phyloP scores from a whole-genome alignment of 1,139 yeast genomes.

The Waltiozyma sp. region DNA sequence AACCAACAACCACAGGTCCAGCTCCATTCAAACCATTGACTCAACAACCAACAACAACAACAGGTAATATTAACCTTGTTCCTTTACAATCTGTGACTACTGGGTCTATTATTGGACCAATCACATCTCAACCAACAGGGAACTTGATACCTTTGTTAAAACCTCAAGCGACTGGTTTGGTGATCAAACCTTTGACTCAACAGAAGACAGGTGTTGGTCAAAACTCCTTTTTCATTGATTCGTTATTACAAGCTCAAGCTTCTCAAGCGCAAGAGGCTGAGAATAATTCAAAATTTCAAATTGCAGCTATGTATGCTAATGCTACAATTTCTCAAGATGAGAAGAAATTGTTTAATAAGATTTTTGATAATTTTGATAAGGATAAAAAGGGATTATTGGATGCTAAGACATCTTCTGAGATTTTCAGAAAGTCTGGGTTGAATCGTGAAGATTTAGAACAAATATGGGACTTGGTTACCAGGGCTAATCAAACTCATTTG shows the following conservation, averaged over 20 bases:
- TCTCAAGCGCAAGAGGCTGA: constrained; percentile 18
- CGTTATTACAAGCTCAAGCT: constrained; percentile 11
- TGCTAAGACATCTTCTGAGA: constrained; percentile 75
- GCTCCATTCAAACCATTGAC: not conserved
- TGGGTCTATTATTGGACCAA: constrained; percentile 6
- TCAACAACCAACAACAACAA: constrained; percentile 24
- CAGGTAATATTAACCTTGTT: constrained; percentile 13
- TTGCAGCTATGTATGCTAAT: constrained; percentile 22
- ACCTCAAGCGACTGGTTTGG: constrained; percentile 26
- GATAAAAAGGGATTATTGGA: constrained; percentile 56
- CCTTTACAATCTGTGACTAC: constrained; percentile 7
- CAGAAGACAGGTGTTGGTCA: constrained; percentile 47
- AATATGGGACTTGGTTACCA: constrained; percentile 79
- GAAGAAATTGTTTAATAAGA: constrained; percentile 74
- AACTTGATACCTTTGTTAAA: constrained; percentile 14
- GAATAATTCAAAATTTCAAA: constrained; percentile 13
- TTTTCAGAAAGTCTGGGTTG: constrained; percentile 85
- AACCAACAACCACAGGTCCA: not conserved
- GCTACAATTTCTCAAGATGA: constrained; percentile 83
- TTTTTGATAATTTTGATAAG: constrained; percentile 81
- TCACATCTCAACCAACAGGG: constrained; percentile 32
- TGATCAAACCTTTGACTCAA: constrained; percentile 15
- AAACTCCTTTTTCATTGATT: constrained; percentile 30
- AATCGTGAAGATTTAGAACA: constrained; percentile 75
- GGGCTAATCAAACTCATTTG: constrained; percentile 59